These are phyloP conservation scores for Lentithecium fluviatile DNA, from an alignment of 495 filamentous ascomycete genomes.

Conservation along the genomic window DNA sequence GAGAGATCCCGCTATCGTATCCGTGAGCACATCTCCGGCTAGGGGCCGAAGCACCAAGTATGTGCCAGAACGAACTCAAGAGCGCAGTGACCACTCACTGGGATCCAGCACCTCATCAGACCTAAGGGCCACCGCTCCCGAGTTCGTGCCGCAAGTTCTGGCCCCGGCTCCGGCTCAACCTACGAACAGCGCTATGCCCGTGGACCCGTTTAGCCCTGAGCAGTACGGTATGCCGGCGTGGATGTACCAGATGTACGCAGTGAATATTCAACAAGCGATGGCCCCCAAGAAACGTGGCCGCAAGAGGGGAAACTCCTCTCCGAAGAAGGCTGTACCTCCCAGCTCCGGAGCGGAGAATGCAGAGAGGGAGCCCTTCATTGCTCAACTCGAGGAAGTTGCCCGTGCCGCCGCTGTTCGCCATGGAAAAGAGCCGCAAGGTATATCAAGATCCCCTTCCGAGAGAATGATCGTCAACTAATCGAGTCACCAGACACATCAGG, in stretches of 20 bases:
- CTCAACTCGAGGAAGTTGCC: not conserved
- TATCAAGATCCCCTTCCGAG: not conserved
- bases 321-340: not conserved
- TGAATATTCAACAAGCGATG: not conserved
- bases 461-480: too few relatives aligned
- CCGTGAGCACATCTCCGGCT: not conserved
- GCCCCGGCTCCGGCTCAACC: too few relatives aligned
- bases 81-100: not conserved
- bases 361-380: not conserved
- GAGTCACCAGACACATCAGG: too few relatives aligned
- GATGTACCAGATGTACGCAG: conserved; percentile 11
- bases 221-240: conserved; percentile 1
- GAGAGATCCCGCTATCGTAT: conserved; percentile 12
- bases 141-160: conserved; percentile 12
- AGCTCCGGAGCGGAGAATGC: not conserved
- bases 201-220: conserved; percentile 7
- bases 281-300: not conserved
- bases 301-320: not conserved
- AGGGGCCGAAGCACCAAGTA: not conserved
- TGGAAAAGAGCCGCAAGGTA: not conserved
- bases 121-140: conserved; percentile 26
- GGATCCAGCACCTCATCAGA: conserved; percentile 1
- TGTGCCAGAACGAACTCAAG: not conserved
- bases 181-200: too few relatives aligned
- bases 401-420: not conserved